These are phyloP conservation scores for Penicillium riverlandense DNA, from an alignment of 495 filamentous ascomycete species.

Conservation along the genomic window DNA sequence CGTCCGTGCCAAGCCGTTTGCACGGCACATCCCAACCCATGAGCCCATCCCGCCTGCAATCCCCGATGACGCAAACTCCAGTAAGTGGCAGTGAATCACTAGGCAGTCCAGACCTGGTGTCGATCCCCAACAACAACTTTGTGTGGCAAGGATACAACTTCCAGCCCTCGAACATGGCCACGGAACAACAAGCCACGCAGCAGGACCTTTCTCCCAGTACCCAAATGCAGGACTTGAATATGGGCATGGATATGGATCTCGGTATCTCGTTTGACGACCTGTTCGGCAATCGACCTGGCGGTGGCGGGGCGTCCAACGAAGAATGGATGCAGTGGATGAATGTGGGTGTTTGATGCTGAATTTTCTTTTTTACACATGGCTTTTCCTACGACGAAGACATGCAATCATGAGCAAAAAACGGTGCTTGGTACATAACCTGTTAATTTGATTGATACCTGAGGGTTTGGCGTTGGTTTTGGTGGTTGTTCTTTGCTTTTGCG, in stretches of 20 bases:
- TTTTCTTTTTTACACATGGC: background rate
- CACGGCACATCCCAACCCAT: conserved; percentile 15
- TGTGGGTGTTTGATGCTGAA: conserved; percentile 2
- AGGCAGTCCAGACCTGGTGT: conserved; percentile 40
- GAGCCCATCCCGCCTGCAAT: conserved; percentile 24
- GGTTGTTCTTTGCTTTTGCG: background rate
- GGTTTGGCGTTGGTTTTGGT: conserved; percentile 10
- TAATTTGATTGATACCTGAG: conserved; percentile 8
- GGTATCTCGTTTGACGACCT: conserved; percentile 38
- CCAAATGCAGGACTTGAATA: conserved; percentile 18
- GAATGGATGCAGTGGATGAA: conserved; percentile 43
- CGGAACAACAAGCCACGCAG: conserved; percentile 12
- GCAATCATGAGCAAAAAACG: conserved; percentile 15
- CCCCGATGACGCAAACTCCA: conserved; percentile 27
- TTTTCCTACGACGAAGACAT: conserved; percentile 14
- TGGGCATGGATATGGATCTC: conserved; percentile 27
- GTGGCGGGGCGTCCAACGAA: conserved; percentile 18
- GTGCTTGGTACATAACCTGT: conserved; percentile 5
- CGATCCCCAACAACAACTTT: conserved; percentile 39
- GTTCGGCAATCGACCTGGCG: conserved; percentile 27
- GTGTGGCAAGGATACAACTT: conserved; percentile 39
- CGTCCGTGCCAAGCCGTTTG: conserved; percentile 24
- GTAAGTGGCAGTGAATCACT: conserved; percentile 14
- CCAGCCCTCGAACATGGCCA: conserved; percentile 17
- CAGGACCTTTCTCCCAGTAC: conserved; percentile 10